phyloP scores from a whole-genome alignment of 1,284 basidiomycete genomes.

The Melampsora larici-populina region DNA sequence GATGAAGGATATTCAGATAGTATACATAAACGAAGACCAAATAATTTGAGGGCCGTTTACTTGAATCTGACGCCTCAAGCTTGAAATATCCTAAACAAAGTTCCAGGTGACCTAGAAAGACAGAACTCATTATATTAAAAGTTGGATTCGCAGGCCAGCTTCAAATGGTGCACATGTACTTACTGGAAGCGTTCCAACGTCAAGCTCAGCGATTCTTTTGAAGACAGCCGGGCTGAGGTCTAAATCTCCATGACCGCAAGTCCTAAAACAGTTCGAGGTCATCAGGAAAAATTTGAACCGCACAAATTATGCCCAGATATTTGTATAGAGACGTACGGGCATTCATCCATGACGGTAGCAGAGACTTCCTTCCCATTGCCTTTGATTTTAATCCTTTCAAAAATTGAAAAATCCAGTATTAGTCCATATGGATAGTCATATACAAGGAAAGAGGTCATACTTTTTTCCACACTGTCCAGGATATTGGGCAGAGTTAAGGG shows the following conservation, averaged over 20 bases:
- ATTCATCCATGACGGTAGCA: slow-evolving; percentile 7
- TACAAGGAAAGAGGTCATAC: not conserved
- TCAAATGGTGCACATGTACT: not conserved
- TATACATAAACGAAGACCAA: too few relatives aligned
- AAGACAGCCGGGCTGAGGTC: not conserved
- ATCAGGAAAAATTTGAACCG: too few relatives aligned
- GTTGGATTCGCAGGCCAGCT: too few relatives aligned
- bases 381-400: not conserved
- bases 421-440: too few relatives aligned
- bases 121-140: too few relatives aligned
- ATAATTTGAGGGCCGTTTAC: too few relatives aligned
- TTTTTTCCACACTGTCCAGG: slow-evolving; percentile 3
- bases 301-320: too few relatives aligned
- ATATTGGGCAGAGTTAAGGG: not conserved
- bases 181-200: slow-evolving; percentile 2
- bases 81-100: too few relatives aligned
- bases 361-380: not conserved
- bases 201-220: not conserved
- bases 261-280: not conserved
- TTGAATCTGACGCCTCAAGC: too few relatives aligned
- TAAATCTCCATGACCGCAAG: not conserved
- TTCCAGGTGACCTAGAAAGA: too few relatives aligned
- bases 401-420: not conserved
- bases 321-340: not conserved
- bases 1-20: too few relatives aligned